Conservation (phyloP, 2,329 filamentous ascomycete species). For the Ophiostoma angusticollis region DNA sequence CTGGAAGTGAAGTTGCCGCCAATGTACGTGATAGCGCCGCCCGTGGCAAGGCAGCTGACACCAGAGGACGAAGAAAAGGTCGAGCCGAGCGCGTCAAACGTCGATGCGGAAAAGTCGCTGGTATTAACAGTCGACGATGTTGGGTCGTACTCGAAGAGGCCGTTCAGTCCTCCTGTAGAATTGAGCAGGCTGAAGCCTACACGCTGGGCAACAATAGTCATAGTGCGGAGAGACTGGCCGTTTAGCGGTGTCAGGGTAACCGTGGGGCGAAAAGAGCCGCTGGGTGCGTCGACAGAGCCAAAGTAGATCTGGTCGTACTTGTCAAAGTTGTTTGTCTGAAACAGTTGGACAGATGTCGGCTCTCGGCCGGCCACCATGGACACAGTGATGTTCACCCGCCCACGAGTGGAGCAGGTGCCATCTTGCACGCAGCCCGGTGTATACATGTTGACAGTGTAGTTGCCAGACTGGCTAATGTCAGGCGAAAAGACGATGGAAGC, state of each 20-base stretch:
- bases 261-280: slow-evolving; percentile 59
- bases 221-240: slow-evolving; percentile 45
- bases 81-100: slow-evolving; percentile 63
- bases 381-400: slow-evolving; percentile 61
- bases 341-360: slow-evolving; percentile 44
- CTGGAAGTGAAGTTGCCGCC: slow-evolving; percentile 72
- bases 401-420: slow-evolving; percentile 60
- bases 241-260: slow-evolving; percentile 62
- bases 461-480: slow-evolving; percentile 75
- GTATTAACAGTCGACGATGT: slow-evolving; percentile 42
- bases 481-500: slow-evolving; percentile 68
- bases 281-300: slow-evolving; percentile 67
- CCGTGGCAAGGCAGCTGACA: slow-evolving; percentile 55
- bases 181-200: slow-evolving; percentile 65
- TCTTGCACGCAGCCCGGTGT: slow-evolving; percentile 85
- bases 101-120: slow-evolving; percentile 54
- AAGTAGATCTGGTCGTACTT: slow-evolving; percentile 92
- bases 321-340: slow-evolving; percentile 89
- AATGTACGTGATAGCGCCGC: slow-evolving; percentile 55
- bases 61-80: slow-evolving; percentile 54
- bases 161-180: slow-evolving; percentile 71
- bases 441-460: slow-evolving; percentile 83
- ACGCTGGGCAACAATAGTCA: slow-evolving; percentile 80
- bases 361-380: slow-evolving; percentile 32
- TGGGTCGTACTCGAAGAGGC: slow-evolving; percentile 80